phyloP scores from a whole-genome alignment of 176 grass and related monocot genomes.

The Lolium multiflorum region DNA sequence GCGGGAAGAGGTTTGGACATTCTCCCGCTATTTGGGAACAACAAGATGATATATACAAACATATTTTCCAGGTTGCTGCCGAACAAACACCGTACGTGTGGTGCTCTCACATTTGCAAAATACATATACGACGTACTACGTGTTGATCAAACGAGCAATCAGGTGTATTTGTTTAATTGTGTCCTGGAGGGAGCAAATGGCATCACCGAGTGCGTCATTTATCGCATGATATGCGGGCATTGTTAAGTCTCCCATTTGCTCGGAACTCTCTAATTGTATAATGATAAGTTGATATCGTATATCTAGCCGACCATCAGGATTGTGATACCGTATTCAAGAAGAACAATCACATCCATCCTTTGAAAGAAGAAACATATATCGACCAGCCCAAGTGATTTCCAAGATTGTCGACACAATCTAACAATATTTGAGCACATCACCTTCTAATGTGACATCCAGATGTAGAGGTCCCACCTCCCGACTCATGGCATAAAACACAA shows the following conservation, averaged over 20 bases:
- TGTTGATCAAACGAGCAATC: no score
- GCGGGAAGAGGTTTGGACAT: not conserved
- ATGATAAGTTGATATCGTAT: not conserved
- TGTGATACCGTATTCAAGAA: not conserved
- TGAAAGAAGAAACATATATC: no score
- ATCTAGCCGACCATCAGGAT: not conserved
- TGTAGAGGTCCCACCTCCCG: no score
- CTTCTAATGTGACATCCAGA: no score
- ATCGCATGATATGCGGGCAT: not conserved
- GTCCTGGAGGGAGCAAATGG: not conserved
- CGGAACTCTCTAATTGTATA: not conserved
- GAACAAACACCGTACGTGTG: not conserved
- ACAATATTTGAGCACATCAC: no score
- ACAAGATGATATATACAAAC: no score
- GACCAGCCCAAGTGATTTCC: no score
- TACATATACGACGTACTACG: not conserved
- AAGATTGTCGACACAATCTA: no score
- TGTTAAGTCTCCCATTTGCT: constrained; percentile 1
- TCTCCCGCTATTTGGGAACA: not conserved
- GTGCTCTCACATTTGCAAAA: not conserved
- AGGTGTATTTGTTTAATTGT: not conserved
- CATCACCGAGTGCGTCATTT: not conserved
- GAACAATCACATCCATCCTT: not conserved
- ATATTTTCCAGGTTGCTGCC: not conserved
- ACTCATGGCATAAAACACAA: no score